These are phyloP conservation scores for Melaleuca alternifolia DNA, from an alignment of 345 rosid genomes.

Conservation along the genomic window DNA sequence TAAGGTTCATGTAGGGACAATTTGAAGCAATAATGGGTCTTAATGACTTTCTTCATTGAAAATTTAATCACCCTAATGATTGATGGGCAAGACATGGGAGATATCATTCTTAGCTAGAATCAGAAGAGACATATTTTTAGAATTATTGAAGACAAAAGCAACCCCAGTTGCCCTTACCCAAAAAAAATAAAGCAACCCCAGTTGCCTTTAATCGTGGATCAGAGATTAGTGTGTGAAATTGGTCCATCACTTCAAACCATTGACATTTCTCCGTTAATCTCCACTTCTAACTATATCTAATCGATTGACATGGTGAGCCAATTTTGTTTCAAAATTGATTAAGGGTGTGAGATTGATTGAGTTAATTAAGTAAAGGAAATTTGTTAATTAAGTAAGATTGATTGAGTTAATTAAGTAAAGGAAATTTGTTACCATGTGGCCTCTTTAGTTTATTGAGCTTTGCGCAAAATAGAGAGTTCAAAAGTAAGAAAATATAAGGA, in stretches of 20 bases:
- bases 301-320: not conserved
- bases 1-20: not conserved
- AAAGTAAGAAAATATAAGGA: not conserved
- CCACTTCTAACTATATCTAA: not conserved
- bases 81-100: not conserved
- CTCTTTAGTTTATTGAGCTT: not conserved
- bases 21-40: not conserved
- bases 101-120: not conserved
- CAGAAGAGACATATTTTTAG: not conserved
- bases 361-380: too few species aligned
- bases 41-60: not conserved
- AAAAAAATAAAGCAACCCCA: too few species aligned
- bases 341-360: not conserved
- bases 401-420: rapidly evolving
- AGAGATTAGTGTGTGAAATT: not conserved
- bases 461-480: too few species aligned
- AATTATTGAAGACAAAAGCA: not conserved
- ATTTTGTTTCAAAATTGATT: not conserved
- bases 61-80: not conserved
- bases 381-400: too few species aligned
- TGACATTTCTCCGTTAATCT: too few species aligned
- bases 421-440: not conserved
- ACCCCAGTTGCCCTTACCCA: not conserved
- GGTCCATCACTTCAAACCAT: too few species aligned
- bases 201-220: not conserved